Base-by-base conservation (phyloP, 1,284 basidiomycete species). In the Ceratobasidium sp. region DNA sequence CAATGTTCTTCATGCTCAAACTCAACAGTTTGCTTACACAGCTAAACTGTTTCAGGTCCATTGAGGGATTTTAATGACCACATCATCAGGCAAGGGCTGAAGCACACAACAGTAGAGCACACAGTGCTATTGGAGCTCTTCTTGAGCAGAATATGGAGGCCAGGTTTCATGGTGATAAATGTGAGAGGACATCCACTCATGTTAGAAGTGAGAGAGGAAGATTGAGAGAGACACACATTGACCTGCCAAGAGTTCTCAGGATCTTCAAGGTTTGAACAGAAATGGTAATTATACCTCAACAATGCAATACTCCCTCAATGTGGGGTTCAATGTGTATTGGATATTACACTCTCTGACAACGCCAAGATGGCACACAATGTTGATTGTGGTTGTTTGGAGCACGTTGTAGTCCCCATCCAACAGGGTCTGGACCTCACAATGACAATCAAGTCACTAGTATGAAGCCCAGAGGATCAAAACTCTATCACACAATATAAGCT, bases 291-390 rank as follows among this genome's bases (percentile, higher is more conserved):
- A 30, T 77, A 93, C 93, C 88, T 99, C 97, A 85, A 99, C 27
- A 30, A 30, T 30, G 27, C 27, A 30, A 30, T 30, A 30, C 27
- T 30, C 27, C 27, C 27, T 30, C 30, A 96, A 98, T 71, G 88
- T 90, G 0, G 98, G 97, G 86, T 99, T 98, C 82, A 99, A 90
- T 1, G 98, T 97, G 83, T 99, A 99, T 85, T 99, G 97, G 80
- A 99, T 99, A 85, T 99, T 99, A 86, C 98, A 97, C 87, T 99
- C 97, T 79, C 98, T 97, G 79, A 99, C 90, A 77, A 99, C 97
- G 65, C 97, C 97, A 38, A 99, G 90, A 84, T 99, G 97, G 30
- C 98, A 94, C 81, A 99, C 96, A 80, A 99, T 97, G 82, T 98
- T 99, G 86, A 99, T 94, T 12, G 98, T 97, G 2, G 97, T 98